phyloP scores from a whole-genome alignment of 108 stramenopile genomes.

The Chaetoceros muelleri region DNA sequence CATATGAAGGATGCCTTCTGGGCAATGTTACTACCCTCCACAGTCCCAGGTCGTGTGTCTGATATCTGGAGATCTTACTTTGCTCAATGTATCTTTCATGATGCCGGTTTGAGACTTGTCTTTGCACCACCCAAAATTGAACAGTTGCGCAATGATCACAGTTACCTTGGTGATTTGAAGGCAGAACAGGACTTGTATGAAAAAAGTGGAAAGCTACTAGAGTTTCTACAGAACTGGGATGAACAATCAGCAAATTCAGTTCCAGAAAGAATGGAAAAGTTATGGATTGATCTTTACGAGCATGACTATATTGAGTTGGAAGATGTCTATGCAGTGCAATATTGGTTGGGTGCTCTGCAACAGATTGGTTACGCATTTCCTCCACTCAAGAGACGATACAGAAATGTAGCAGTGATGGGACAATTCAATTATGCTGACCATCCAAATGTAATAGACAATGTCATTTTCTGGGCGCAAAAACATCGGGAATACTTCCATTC shows the following conservation, averaged over 20 bases:
- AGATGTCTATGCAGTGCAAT: conserved; percentile 21
- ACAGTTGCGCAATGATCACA: conserved; percentile 36
- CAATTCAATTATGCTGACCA: conserved; percentile 2
- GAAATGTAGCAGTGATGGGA: conserved; percentile 3
- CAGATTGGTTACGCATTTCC: conserved; percentile 23
- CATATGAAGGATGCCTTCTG: conserved; percentile 26
- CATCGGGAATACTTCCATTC: background rate
- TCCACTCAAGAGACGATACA: background rate
- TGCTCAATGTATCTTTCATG: conserved; percentile 24
- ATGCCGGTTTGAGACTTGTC: conserved; percentile 11
- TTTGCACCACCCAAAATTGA: conserved; percentile 25
- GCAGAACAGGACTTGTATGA: conserved; percentile 42
- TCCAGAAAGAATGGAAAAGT: conserved; percentile 16
- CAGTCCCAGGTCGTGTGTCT: conserved; percentile 39
- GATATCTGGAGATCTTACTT: conserved; percentile 62
- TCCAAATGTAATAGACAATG: background rate
- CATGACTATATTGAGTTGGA: conserved; percentile 18
- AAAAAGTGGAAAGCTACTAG: conserved; percentile 18
- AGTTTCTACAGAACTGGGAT: conserved; percentile 24
- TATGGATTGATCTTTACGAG: conserved; percentile 39
- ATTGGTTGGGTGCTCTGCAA: conserved; percentile 28
- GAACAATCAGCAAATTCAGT: background rate
- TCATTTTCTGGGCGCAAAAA: conserved; percentile 3
- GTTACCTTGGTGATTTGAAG: conserved; percentile 38
- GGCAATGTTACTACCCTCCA: conserved; percentile 36